Conservation (phyloP, 2,329 filamentous ascomycete genomes). For the Bipolaris victoriae region DNA sequence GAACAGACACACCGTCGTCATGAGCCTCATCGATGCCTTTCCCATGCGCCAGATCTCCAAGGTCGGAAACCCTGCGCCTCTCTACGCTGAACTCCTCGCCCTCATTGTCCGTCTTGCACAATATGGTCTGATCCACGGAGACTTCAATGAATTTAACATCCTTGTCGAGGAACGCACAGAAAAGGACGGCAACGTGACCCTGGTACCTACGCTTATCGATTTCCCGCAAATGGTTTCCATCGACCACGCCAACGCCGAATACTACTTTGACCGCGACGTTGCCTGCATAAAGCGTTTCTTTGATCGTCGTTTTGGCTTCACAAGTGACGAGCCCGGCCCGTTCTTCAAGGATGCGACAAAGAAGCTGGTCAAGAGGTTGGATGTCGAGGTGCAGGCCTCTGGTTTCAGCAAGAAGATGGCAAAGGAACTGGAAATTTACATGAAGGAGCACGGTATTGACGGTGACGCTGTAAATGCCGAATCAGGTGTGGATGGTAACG, state of each 20-base stretch:
- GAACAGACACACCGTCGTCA: slow-evolving; percentile 93
- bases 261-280: slow-evolving; percentile 97
- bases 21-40: slow-evolving; percentile 91
- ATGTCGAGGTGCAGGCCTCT: slow-evolving; percentile 87
- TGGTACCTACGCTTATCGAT: slow-evolving; percentile 89
- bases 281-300: slow-evolving; percentile 96
- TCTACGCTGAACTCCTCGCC: slow-evolving; percentile 90
- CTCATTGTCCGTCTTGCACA: slow-evolving; percentile 83
- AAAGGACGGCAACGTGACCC: slow-evolving; percentile 51
- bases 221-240: slow-evolving; percentile 99
- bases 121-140: slow-evolving; percentile 91
- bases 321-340: slow-evolving; percentile 79
- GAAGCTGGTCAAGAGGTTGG: slow-evolving; percentile 71
- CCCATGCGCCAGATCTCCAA: slow-evolving; percentile 86
- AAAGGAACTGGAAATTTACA: slow-evolving; percentile 89
- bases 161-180: slow-evolving; percentile 76
- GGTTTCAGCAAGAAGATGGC: slow-evolving; percentile 97
- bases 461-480: slow-evolving; percentile 54
- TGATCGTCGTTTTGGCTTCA: slow-evolving; percentile 84
- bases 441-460: slow-evolving; percentile 72
- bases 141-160: slow-evolving; percentile 99
- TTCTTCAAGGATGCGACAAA: slow-evolving; percentile 86
- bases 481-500: slow-evolving; percentile 30
- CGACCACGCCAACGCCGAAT: slow-evolving; percentile 90
- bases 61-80: slow-evolving; percentile 79